phyloP scores from a whole-genome alignment of 2,329 filamentous ascomycete genomes.

The Clarireedia hainanense region DNA sequence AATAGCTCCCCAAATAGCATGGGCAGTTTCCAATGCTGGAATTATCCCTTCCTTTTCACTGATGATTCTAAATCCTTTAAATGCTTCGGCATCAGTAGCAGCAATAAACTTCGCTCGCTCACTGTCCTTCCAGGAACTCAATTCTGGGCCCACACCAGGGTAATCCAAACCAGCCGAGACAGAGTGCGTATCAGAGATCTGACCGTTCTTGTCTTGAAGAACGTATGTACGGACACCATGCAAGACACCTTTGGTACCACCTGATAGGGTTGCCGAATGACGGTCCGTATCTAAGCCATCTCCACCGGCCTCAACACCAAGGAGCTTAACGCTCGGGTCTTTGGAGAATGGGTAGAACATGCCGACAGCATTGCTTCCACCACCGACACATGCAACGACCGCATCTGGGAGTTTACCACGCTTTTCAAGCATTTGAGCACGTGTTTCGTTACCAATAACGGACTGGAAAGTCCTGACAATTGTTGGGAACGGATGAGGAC shows the following conservation, averaged over 20 bases:
- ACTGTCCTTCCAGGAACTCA: slow-evolving; percentile 87
- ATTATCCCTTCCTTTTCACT: slow-evolving; percentile 93
- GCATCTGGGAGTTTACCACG: slow-evolving; percentile 88
- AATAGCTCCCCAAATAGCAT: slow-evolving; percentile 83
- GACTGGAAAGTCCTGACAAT: slow-evolving; percentile 97
- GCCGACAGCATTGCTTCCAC: slow-evolving; percentile 88
- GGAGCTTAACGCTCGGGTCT: slow-evolving; percentile 74
- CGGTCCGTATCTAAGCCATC: slow-evolving; percentile 80
- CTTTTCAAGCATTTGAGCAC: slow-evolving; percentile 78
- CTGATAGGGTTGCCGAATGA: slow-evolving; percentile 82
- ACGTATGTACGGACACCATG: slow-evolving; percentile 96
- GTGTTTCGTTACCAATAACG: slow-evolving; percentile 92
- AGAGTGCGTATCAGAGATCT: slow-evolving; percentile 92
- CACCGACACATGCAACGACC: slow-evolving; percentile 92
- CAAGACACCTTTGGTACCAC: slow-evolving; percentile 83
- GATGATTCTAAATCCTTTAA: slow-evolving; percentile 77
- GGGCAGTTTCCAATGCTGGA: slow-evolving; percentile 85
- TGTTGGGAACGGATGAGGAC: slow-evolving; percentile 94
- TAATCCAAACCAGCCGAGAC: slow-evolving; percentile 96
- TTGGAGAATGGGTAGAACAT: slow-evolving; percentile 98
- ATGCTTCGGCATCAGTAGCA: slow-evolving; percentile 85
- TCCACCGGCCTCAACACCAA: slow-evolving; percentile 92
- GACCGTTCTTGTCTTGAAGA: slow-evolving; percentile 84
- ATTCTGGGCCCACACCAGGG: slow-evolving; percentile 89
- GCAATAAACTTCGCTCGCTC: slow-evolving; percentile 81